Conservation (phyloP, 139 green algal species). For the Trebouxia sp. region DNA sequence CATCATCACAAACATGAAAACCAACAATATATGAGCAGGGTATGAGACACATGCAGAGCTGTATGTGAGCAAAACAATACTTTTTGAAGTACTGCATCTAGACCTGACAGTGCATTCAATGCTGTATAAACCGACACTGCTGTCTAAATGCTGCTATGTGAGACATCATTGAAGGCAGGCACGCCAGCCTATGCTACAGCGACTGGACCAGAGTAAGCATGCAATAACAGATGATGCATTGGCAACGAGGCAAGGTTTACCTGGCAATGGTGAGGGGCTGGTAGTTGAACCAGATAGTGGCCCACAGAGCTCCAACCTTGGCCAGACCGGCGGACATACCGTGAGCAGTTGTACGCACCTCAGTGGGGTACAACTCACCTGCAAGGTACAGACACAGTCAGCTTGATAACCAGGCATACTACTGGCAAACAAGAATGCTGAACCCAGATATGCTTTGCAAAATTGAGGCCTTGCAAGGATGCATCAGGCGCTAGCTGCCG, state of each 20-base stretch:
- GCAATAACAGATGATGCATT: constrained; percentile 8
- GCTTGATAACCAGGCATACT: not conserved
- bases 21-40: too few species aligned
- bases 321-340: constrained; percentile 58
- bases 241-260: not conserved
- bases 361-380: constrained; percentile 75
- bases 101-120: too few species aligned
- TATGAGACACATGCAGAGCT: too few species aligned
- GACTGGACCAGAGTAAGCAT: constrained; percentile 35
- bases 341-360: constrained; percentile 60
- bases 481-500: too few species aligned
- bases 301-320: constrained; percentile 61
- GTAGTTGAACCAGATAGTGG: constrained; percentile 44
- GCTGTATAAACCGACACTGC: too few species aligned
- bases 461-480: not conserved
- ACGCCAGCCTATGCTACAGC: too few species aligned
- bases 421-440: not conserved
- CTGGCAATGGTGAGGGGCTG: not conserved
- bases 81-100: too few species aligned
- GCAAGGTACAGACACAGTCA: constrained; percentile 34
- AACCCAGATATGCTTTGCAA: not conserved
- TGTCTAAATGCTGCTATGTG: too few species aligned
- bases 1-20: too few species aligned
- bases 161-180: too few species aligned
- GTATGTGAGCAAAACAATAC: too few species aligned